phyloP scores from a whole-genome alignment of 2,329 filamentous ascomycete genomes.

The Rasamsonia emersonii region DNA sequence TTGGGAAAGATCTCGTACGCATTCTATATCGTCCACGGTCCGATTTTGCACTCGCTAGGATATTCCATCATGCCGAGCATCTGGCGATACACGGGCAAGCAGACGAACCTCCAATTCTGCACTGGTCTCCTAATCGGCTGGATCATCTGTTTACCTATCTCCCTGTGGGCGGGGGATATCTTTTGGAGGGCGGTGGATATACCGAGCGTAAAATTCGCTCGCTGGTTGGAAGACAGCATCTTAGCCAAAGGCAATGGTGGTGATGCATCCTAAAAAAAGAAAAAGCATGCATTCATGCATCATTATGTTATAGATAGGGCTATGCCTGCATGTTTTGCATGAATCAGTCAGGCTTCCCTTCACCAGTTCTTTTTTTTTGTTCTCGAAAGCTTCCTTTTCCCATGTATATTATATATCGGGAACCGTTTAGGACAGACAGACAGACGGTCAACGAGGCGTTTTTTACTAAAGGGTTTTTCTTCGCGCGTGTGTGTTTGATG shows the following conservation, averaged over 20 bases:
- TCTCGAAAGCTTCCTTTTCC: too few species aligned
- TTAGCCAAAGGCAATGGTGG: constrained; percentile 12
- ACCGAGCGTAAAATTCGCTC: constrained; percentile 42
- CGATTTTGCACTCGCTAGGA: constrained; percentile 34
- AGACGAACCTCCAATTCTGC: constrained; percentile 30
- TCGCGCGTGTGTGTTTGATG: too few species aligned
- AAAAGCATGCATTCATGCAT: background rate
- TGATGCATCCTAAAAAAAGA: background rate
- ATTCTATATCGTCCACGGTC: constrained; percentile 41
- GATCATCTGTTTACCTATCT: constrained; percentile 28
- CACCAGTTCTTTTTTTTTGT: background rate
- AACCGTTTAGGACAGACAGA: too few species aligned
- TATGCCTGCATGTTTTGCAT: background rate
- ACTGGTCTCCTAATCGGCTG: constrained; percentile 33
- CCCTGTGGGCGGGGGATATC: constrained; percentile 50
- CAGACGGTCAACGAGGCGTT: too few species aligned
- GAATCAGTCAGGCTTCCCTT: background rate
- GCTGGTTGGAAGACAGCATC: constrained; percentile 38
- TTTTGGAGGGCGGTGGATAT: constrained; percentile 52
- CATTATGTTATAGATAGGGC: background rate
- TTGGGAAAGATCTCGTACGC: constrained; percentile 41
- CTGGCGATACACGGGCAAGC: constrained; percentile 31
- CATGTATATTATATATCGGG: too few species aligned
- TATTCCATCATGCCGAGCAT: constrained; percentile 36
- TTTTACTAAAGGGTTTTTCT: too few species aligned